These are phyloP conservation scores for Naganishia sp. DNA, from an alignment of 1,284 basidiomycete species.

Conservation along the genomic window DNA sequence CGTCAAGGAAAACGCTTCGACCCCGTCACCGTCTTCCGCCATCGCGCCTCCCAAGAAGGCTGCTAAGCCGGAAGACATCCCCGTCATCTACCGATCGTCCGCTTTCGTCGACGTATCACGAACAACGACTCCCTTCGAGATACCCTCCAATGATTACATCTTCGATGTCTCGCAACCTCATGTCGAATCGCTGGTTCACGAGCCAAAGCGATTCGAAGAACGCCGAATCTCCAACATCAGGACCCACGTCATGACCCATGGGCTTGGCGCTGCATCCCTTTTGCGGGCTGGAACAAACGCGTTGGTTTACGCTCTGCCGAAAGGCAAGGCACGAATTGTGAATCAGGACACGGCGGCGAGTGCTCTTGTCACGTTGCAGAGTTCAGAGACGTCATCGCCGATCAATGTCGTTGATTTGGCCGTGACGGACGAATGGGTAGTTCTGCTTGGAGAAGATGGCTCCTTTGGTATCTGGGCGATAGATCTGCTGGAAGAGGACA, in stretches of 20 bases:
- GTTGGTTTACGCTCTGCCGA: conserved; percentile 23
- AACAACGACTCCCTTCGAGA: neutral
- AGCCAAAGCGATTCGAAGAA: conserved; percentile 8
- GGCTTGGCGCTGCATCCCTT: conserved; percentile 1
- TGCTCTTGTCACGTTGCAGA: conserved; percentile 9
- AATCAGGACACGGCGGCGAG: conserved; percentile 18
- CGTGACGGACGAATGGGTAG: conserved; percentile 24
- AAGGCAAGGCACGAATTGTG: conserved; percentile 22
- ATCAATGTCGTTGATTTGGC: conserved; percentile 15
- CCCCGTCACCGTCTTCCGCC: neutral
- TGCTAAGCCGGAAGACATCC: conserved; percentile 14
- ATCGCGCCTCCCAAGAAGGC: conserved; percentile 5
- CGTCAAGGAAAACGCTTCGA: neutral
- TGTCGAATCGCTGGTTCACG: conserved; percentile 25
- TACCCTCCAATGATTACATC: conserved; percentile 9
- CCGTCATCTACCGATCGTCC: conserved; percentile 11
- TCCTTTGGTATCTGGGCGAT: conserved; percentile 24
- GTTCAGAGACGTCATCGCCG: neutral
- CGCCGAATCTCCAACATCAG: conserved; percentile 27
- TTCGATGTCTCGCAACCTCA: conserved; percentile 20
- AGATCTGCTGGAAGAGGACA: conserved; percentile 1
- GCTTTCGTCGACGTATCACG: conserved; percentile 16
- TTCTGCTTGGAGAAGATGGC: conserved; percentile 18
- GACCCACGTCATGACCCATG: conserved; percentile 25
- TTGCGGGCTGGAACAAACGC: conserved; percentile 3